phyloP scores from a whole-genome alignment of 148 eudicot species.

The Rhododendron williamsianum region DNA sequence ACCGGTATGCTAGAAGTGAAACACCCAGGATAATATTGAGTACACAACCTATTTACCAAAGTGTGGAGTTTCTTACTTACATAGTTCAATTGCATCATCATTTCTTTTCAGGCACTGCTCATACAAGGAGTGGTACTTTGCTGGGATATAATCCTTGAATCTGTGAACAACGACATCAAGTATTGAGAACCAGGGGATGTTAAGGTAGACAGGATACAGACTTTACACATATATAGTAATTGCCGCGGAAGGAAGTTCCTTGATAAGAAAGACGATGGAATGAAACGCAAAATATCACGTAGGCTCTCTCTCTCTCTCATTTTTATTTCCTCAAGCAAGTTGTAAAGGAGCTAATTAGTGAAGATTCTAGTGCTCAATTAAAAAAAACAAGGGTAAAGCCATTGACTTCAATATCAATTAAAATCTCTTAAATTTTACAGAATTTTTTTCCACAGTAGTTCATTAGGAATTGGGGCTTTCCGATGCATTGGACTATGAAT shows the following conservation, averaged over 20 bases:
- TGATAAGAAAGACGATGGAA: neutral
- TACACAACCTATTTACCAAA: neutral
- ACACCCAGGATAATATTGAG: neutral
- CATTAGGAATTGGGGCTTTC: too few relatives aligned
- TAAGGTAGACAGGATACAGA: neutral
- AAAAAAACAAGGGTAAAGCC: neutral
- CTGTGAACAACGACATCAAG: constrained; percentile 32
- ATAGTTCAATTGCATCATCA: constrained; percentile 16
- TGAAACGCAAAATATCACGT: too few relatives aligned
- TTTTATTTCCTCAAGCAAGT: neutral
- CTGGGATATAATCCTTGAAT: constrained; percentile 82
- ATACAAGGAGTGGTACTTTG: constrained; percentile 65
- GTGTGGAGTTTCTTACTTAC: constrained; percentile 9
- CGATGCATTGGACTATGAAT: too few relatives aligned
- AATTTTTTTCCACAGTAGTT: neutral
- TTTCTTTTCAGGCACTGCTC: constrained; percentile 43
- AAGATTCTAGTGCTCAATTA: neutral
- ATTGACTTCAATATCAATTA: neutral
- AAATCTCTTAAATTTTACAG: neutral
- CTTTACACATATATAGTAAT: neutral
- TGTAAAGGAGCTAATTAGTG: neutral
- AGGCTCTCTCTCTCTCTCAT: neutral
- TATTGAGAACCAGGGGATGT: neutral
- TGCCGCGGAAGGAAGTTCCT: neutral
- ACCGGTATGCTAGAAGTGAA: neutral